Evolutionary conservation across 2,329 filamentous ascomycete genomes (phyloP).

Genomic region (Xylaria digitata): DNA sequence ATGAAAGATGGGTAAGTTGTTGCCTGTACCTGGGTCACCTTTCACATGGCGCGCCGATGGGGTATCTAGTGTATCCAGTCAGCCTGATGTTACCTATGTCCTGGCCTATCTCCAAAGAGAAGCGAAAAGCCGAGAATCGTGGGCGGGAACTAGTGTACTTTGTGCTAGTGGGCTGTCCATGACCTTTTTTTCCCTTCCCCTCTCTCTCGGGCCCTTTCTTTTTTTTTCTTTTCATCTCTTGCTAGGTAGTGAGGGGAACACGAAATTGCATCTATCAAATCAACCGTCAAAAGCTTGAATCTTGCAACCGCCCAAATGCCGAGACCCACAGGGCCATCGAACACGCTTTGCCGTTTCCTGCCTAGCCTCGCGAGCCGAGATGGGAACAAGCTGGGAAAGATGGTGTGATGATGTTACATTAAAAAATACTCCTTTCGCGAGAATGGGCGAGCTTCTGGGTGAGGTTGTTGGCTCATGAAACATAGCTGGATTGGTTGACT

Average conservation of each 20-base stretch:
- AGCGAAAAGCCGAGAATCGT: background rate
- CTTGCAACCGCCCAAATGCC: constrained; percentile 39
- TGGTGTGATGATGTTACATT: constrained; percentile 36
- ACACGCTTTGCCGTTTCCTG: constrained; percentile 27
- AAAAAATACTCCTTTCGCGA: constrained; percentile 8
- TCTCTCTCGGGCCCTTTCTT: background rate
- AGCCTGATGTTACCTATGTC: constrained; percentile 1
- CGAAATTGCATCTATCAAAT: constrained; percentile 1
- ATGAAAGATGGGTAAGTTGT: background rate
- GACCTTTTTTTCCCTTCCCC: background rate
- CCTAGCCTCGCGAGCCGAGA: constrained; percentile 29
- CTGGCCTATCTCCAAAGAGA: background rate
- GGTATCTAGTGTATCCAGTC: background rate
- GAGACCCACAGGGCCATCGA: constrained; percentile 34
- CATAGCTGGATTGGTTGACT: constrained; percentile 25
- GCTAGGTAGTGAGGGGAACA: background rate
- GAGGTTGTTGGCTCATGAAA: constrained; percentile 31
- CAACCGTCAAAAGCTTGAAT: constrained; percentile 32
- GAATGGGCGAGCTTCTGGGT: background rate
- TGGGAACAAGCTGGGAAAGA: constrained; percentile 15
- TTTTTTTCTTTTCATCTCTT: background rate
- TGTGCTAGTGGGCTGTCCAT: background rate
- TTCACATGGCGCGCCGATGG: constrained; percentile 14
- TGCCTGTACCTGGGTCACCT: constrained; percentile 1
- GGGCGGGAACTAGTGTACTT: background rate